Conservation (phyloP, 805 yeast species). For the Lipomyces yamanashiensis region DNA sequence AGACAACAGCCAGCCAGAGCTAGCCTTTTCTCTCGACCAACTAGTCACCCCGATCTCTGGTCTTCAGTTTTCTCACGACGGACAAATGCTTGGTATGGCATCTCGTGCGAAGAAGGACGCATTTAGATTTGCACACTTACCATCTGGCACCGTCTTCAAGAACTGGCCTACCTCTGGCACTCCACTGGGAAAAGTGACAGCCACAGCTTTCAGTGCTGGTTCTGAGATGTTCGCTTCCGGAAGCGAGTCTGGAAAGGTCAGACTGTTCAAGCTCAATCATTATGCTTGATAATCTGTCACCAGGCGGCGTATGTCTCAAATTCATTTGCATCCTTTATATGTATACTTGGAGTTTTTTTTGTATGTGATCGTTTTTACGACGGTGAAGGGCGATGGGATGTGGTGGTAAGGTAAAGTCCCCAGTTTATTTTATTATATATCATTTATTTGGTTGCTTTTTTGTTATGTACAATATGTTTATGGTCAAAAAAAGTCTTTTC, state of each 20-base stretch:
- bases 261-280: constrained; percentile 88
- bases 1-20: constrained; percentile 50
- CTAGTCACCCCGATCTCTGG: constrained; percentile 79
- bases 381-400: not conserved
- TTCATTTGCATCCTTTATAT: not conserved
- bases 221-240: constrained; percentile 86
- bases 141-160: constrained; percentile 80
- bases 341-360: not conserved
- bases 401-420: no score
- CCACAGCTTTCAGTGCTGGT: constrained; percentile 76
- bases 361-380: not conserved
- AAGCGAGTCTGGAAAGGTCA: constrained; percentile 85
- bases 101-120: constrained; percentile 87
- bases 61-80: constrained; percentile 78
- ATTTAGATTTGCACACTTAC: constrained; percentile 81
- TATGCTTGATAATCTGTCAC: constrained; percentile 47
- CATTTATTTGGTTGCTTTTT: no score
- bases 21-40: constrained; percentile 72
- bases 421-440: no score
- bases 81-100: constrained; percentile 84
- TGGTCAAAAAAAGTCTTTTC: no score
- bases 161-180: constrained; percentile 99
- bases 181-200: constrained; percentile 92
- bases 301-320: not conserved
- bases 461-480: no score